A percentile compares a stretch with the other conserved stretches of the same genome.
These are phyloP conservation scores for Parsonsia alboflavescens DNA, from an alignment of 257 asterid genomes.

Conservation along the genomic window DNA sequence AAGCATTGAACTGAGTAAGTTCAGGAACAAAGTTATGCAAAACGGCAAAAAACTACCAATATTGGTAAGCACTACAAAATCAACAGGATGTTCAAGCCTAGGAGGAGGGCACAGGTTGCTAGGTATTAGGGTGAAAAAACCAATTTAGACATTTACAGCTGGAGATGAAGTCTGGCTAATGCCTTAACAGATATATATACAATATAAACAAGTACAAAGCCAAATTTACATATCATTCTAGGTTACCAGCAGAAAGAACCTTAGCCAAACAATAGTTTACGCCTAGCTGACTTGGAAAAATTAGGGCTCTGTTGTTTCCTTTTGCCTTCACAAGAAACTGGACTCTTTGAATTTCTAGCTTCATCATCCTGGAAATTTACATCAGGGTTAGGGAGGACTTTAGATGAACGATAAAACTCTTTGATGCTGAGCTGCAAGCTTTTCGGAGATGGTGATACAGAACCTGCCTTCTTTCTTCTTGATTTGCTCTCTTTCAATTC, in stretches of 20 bases:
- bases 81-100: not conserved
- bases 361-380: constrained; percentile 35
- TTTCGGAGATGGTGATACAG: constrained; percentile 37
- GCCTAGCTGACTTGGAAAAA: constrained; percentile 69
- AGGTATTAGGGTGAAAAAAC: not conserved
- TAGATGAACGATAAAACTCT: constrained; percentile 72
- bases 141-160: not conserved
- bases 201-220: not conserved
- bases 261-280: constrained; percentile 64
- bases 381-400: constrained; percentile 29
- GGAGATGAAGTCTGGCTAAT: not conserved
- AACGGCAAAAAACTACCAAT: not conserved
- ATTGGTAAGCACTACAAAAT: not conserved
- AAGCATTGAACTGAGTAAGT: no score
- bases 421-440: constrained; percentile 65
- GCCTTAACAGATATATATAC: not conserved
- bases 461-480: constrained; percentile 32
- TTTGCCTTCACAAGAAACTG: constrained; percentile 41
- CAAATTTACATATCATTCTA: not conserved
- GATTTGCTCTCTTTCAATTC: constrained; percentile 62
- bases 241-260: not conserved
- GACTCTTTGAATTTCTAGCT: constrained; percentile 14
- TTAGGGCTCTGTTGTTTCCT: constrained; percentile 36
- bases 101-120: not conserved
- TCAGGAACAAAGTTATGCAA: no score